Evolutionary conservation across 331 rosid species (phyloP).

Genomic region (Quercus phellos): DNA sequence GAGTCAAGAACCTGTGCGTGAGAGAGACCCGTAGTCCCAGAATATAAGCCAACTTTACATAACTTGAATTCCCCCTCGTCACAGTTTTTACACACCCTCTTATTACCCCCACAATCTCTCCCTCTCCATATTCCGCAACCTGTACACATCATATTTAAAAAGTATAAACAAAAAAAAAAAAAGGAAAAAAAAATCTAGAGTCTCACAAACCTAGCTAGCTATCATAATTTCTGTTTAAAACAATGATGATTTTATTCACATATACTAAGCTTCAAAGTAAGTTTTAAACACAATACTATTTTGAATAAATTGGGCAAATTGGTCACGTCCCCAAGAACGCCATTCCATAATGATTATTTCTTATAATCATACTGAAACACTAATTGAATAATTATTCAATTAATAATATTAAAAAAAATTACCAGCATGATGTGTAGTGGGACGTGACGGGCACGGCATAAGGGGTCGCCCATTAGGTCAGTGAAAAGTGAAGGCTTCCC

Average conservation of each 20-base stretch:
- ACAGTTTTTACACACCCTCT: conserved; percentile 88
- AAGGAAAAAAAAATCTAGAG: background rate
- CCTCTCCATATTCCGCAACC: conserved; percentile 87
- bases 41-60: conserved; percentile 69
- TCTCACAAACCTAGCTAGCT: background rate
- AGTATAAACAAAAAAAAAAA: background rate
- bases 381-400: too few species aligned
- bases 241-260: too few species aligned
- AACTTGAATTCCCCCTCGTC: conserved; percentile 49
- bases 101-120: conserved; percentile 69
- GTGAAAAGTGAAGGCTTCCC: conserved; percentile 73
- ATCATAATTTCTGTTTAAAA: too few species aligned
- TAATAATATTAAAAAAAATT: background rate
- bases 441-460: conserved; percentile 74
- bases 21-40: conserved; percentile 90
- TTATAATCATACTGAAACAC: too few species aligned
- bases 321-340: background rate
- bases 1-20: conserved; percentile 50
- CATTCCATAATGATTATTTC: too few species aligned
- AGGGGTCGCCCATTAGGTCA: conserved; percentile 86
- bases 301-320: too few species aligned
- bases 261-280: too few species aligned
- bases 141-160: conserved; percentile 12
- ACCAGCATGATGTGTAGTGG: conserved; percentile 84
- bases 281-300: too few species aligned